A percentile compares a stretch with the other conserved stretches of the same genome.
Evolutionary conservation across 495 filamentous ascomycete species (phyloP).

Genomic region (Xylaria flabelliformis): DNA sequence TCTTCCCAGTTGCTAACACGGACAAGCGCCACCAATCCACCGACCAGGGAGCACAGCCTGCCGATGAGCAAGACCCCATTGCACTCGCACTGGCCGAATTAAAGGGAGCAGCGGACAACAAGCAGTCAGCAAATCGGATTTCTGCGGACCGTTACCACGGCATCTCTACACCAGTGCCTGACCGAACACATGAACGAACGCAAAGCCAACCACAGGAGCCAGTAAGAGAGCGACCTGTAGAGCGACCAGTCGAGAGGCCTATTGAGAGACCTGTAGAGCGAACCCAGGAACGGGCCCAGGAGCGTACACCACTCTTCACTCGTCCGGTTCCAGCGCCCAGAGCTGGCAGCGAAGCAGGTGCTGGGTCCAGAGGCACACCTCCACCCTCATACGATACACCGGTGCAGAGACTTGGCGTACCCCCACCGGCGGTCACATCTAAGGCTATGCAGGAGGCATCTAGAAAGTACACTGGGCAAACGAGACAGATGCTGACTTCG

Average conservation of each 20-base stretch:
- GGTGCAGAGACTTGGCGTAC: constrained; percentile 81
- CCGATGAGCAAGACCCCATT: constrained; percentile 74
- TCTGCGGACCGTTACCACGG: constrained; percentile 95
- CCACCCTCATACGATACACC: constrained; percentile 86
- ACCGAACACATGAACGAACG: constrained; percentile 47
- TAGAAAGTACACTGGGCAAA: constrained; percentile 83
- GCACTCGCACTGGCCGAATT: constrained; percentile 90
- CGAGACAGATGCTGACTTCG: constrained; percentile 73
- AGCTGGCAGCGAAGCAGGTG: constrained; percentile 51
- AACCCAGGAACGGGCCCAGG: constrained; percentile 1
- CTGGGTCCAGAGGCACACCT: constrained; percentile 70
- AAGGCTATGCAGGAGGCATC: constrained; percentile 93
- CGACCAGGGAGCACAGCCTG: constrained; percentile 44
- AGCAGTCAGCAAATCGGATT: constrained; percentile 76
- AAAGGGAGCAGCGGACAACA: constrained; percentile 74
- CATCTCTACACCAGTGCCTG: constrained; percentile 79
- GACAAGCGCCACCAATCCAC: constrained; percentile 56
- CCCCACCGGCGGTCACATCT: constrained; percentile 89
- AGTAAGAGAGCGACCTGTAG: not conserved
- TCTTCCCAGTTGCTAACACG: constrained; percentile 92
- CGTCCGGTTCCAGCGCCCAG: constrained; percentile 56
- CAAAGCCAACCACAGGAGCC: constrained; percentile 15
- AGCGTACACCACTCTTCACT: constrained; percentile 31
- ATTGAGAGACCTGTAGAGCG: not conserved
- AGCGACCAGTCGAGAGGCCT: not conserved